phyloP scores from a whole-genome alignment of 2,329 filamentous ascomycete species.

The Penicillium sp. region DNA sequence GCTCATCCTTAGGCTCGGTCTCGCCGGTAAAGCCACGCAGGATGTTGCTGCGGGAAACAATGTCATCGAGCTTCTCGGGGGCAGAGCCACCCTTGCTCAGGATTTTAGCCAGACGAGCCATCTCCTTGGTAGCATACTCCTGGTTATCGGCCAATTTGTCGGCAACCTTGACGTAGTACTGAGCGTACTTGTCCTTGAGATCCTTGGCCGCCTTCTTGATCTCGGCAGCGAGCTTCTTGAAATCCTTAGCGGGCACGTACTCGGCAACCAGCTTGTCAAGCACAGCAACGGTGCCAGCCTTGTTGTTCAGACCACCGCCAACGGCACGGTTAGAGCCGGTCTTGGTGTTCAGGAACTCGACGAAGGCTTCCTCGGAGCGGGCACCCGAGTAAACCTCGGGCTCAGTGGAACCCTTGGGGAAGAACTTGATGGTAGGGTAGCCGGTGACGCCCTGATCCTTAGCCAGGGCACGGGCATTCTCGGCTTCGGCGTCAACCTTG shows the following conservation, averaged over 20 bases:
- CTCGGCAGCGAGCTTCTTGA: conserved; percentile 69
- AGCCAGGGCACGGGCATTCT: conserved; percentile 78
- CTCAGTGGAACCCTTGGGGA: conserved; percentile 79
- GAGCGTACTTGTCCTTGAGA: conserved; percentile 78
- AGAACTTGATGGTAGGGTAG: conserved; percentile 98
- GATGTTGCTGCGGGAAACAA: conserved; percentile 85
- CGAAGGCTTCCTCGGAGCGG: conserved; percentile 74
- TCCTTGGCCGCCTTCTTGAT: conserved; percentile 70
- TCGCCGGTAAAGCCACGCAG: conserved; percentile 73
- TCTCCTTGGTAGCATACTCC: conserved; percentile 82
- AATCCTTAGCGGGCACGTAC: conserved; percentile 64
- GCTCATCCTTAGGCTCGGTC: conserved; percentile 68
- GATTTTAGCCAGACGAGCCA: conserved; percentile 75
- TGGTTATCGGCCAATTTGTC: conserved; percentile 80
- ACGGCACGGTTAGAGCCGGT: conserved; percentile 80
- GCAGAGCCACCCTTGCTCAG: conserved; percentile 85
- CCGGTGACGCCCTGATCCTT: conserved; percentile 75
- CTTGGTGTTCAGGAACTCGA: conserved; percentile 85
- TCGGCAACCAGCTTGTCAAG: conserved; percentile 77
- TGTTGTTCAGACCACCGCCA: conserved; percentile 77
- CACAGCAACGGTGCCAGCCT: conserved; percentile 78
- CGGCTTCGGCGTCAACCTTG: conserved; percentile 92
- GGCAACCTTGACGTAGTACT: conserved; percentile 93
- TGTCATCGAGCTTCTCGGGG: conserved; percentile 83
- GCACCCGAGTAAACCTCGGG: conserved; percentile 72